A percentile compares a stretch with the other conserved stretches of the same genome.
Evolutionary conservation across 352 stramenopile genomes (phyloP).

Genomic region (Pythium insidiosum): DNA sequence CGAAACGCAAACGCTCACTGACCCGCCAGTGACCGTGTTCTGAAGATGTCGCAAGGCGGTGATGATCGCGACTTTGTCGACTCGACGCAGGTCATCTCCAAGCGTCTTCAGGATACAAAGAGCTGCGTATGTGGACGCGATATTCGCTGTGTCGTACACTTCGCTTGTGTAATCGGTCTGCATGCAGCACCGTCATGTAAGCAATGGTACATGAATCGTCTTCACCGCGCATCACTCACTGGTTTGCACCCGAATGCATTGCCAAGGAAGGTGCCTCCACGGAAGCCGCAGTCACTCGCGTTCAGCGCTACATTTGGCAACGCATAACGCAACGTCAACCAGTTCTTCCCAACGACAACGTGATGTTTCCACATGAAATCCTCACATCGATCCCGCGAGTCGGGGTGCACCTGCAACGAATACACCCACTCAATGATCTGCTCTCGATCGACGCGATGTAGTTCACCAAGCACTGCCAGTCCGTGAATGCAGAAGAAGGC

Average conservation of each 20-base stretch:
- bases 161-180: conserved; percentile 54
- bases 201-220: background rate
- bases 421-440: conserved; percentile 86
- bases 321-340: too few relatives aligned
- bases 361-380: too few relatives aligned
- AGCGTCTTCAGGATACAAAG: conserved; percentile 82
- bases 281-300: conserved; percentile 63
- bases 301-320: conserved; percentile 40
- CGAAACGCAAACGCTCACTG: background rate
- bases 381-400: conserved; percentile 54
- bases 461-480: conserved; percentile 67
- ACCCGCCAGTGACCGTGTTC: conserved; percentile 68
- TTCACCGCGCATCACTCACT: conserved; percentile 10
- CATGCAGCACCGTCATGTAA: background rate
- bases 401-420: conserved; percentile 66
- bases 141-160: conserved; percentile 77
- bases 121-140: conserved; percentile 79
- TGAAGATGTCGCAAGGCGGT: conserved; percentile 57
- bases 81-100: conserved; percentile 67
- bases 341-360: too few relatives aligned
- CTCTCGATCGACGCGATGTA: conserved; percentile 60
- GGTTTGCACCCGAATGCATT: conserved; percentile 41
- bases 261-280: conserved; percentile 54
- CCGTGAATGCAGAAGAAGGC: conserved; percentile 84
- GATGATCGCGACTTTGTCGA: conserved; percentile 68